Base-by-base conservation (phyloP, 208 protist genomes). In the Sergeia podlipaevii region DNA sequence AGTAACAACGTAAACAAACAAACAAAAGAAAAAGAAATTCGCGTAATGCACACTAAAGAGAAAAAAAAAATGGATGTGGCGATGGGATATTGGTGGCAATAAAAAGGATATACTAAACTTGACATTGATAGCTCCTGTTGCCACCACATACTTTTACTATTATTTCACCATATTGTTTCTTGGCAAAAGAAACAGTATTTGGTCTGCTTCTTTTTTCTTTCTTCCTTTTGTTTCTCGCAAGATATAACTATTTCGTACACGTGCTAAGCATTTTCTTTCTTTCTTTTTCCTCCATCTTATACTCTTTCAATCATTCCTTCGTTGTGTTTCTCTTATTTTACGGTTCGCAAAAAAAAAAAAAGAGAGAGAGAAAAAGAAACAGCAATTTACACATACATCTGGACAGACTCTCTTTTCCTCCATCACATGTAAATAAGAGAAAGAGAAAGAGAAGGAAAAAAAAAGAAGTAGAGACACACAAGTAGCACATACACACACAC, bases 131-230 rank as follows among this genome's bases (percentile, higher is more conserved):
- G n/a, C n/a, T n/a, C n/a, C n/a, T n/a, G n/a, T n/a, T n/a, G n/a
- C n/a, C n/a, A n/a, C n/a, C n/a, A 44, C 15, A 26, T 15, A 36
- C 10, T 15, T 21, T 6, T 8, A 45, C 7, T 45, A 18, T 45
- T 45, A 21, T 45, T 45, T 20, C n/a, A n/a, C n/a, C n/a, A n/a
- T n/a, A n/a, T n/a, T n/a, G n/a, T n/a, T n/a, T n/a, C n/a, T n/a
- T n/a, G n/a, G n/a, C n/a, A n/a, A n/a, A n/a, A n/a, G n/a, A n/a
- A n/a, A n/a, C n/a, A n/a, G 10, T 45, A 6, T 45, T 21, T 51
- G 20, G 26, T 55, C 39, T 62, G 33, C 37, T 62, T 3, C 38
- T 53, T 62, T 33, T 26, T 39, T 6, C n/a, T 48, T 48, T 18
- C 43, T 18, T 48, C 4, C 32, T 48, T 48, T 49, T 17, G 8